Conservation (phyloP, 805 yeast genomes). For the Pichia rugopelliculosa region DNA sequence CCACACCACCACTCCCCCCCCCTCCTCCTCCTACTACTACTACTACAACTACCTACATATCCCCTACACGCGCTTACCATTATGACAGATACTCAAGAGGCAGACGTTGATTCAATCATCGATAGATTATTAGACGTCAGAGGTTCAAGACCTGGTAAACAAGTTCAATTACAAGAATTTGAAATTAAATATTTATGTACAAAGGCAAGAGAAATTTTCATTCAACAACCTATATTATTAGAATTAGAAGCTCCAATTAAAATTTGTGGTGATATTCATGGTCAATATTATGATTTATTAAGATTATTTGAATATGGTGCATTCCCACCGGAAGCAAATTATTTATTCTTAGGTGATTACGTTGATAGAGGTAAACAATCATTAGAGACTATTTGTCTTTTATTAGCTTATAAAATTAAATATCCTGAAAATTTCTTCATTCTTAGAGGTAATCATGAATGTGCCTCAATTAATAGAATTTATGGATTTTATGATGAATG, state of each 20-base stretch:
- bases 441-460: conserved; percentile 96
- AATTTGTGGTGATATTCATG: conserved; percentile 97
- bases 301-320: conserved; percentile 98
- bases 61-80: not conserved
- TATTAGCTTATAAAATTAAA: conserved; percentile 93
- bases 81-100: conserved; percentile 44
- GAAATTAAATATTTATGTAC: conserved; percentile 95
- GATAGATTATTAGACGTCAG: conserved; percentile 95
- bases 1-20: not conserved
- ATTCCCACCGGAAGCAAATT: conserved; percentile 97
- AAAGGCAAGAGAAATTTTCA: conserved; percentile 95
- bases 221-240: conserved; percentile 91
- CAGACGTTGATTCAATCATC: conserved; percentile 93
- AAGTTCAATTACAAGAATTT: conserved; percentile 85
- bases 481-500: conserved; percentile 99
- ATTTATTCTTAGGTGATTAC: conserved; percentile 91
- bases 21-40: not conserved
- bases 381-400: conserved; percentile 86
- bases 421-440: conserved; percentile 97
- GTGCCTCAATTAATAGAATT: conserved; percentile 96
- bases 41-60: no score
- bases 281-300: conserved; percentile 92
- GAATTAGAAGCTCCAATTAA: conserved; percentile 97
- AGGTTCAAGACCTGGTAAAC: conserved; percentile 97
- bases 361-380: conserved; percentile 99